Evolutionary conservation across 805 yeast species (phyloP).

Genomic region (Naumovozyma baii): DNA sequence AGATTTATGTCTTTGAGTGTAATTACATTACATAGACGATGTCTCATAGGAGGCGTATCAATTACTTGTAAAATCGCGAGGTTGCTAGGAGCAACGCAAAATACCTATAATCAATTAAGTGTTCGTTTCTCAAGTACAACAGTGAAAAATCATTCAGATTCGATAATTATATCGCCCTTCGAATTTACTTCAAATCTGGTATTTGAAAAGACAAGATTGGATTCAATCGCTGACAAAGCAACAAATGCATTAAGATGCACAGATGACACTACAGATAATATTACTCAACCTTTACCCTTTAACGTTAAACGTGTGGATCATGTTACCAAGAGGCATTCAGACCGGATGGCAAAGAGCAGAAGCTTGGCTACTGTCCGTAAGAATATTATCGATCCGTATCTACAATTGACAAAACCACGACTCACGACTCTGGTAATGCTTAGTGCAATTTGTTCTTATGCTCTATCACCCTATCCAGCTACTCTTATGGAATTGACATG

Average conservation of each 20-base stretch:
- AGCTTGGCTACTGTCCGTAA: conserved; percentile 23
- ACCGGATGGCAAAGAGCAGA: background rate
- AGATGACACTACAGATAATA: conserved; percentile 17
- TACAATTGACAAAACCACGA: conserved; percentile 84
- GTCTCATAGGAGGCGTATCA: background rate
- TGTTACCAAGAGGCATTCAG: conserved; percentile 6
- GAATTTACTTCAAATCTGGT: conserved; percentile 32
- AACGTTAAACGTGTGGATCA: conserved; percentile 38
- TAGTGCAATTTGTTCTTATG: conserved; percentile 89
- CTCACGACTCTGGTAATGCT: conserved; percentile 80
- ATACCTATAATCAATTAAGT: background rate
- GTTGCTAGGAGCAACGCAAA: background rate
- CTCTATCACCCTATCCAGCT: conserved; percentile 77
- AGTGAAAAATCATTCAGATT: too few species aligned
- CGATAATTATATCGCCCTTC: conserved; percentile 28
- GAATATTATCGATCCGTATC: conserved; percentile 47
- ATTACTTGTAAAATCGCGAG: background rate
- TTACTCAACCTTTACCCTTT: conserved; percentile 36
- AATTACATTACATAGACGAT: background rate
- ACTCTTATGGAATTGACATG: conserved; percentile 60
- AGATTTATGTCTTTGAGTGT: background rate
- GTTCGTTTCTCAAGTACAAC: too few species aligned
- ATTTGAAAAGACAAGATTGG: conserved; percentile 1
- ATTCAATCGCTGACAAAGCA: conserved; percentile 14
- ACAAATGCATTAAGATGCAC: conserved; percentile 30